Percentiles rank a stretch among this genome's conserved stretches.
Conservation (phyloP, 805 yeast genomes). For the Candida vaughaniae region DNA sequence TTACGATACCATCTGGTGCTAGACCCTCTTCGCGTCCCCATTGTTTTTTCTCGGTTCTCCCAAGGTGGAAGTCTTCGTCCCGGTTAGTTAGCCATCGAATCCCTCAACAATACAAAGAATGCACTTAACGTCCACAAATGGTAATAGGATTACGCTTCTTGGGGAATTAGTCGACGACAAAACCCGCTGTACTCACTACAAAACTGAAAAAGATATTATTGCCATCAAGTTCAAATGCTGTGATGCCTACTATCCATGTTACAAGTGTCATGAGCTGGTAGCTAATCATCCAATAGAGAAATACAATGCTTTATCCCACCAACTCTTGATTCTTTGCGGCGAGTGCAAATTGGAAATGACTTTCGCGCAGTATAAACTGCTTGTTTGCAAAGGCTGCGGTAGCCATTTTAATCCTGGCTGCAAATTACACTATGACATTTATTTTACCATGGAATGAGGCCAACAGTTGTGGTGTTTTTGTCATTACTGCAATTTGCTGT, state of each 20-base stretch:
- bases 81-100: too few relatives aligned
- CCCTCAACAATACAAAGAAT: too few relatives aligned
- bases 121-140: constrained; percentile 3
- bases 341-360: constrained; percentile 28
- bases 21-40: too few relatives aligned
- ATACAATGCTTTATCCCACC: constrained; percentile 12
- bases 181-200: constrained; percentile 41
- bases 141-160: constrained; percentile 2
- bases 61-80: too few relatives aligned
- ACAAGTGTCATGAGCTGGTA: constrained; percentile 31
- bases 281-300: constrained; percentile 10
- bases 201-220: constrained; percentile 32
- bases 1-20: too few relatives aligned
- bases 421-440: constrained; percentile 33
- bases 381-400: constrained; percentile 25
- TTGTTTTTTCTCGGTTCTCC: too few relatives aligned
- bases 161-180: constrained; percentile 22
- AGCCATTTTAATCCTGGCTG: constrained; percentile 38
- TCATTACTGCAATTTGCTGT: too few relatives aligned
- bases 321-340: constrained; percentile 36
- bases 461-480: too few relatives aligned
- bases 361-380: constrained; percentile 24
- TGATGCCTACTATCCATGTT: constrained; percentile 36
- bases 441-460: constrained; percentile 32
- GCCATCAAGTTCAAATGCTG: constrained; percentile 43